Conservation (phyloP, 768 basidiomycete genomes). For the Boletus reticuloceps region DNA sequence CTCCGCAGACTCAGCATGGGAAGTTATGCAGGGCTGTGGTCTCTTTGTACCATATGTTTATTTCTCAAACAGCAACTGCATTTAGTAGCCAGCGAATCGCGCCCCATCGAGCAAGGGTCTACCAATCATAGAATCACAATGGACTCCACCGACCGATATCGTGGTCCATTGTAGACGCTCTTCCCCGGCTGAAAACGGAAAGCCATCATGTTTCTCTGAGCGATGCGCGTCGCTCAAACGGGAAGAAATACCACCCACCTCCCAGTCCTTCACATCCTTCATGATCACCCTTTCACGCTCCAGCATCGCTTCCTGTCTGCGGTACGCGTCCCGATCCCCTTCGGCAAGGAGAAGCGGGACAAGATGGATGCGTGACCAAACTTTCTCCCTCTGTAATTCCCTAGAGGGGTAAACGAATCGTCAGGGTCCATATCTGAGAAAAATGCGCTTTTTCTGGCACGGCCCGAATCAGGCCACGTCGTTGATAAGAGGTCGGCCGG, state of each 20-base stretch:
- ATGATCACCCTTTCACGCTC: conserved; percentile 87
- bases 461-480: conserved; percentile 36
- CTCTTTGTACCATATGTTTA: conserved; percentile 11
- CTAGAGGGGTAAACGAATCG: conserved; percentile 45
- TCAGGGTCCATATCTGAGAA: conserved; percentile 43
- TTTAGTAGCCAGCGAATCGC: conserved; percentile 11
- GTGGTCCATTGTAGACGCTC: conserved; percentile 79
- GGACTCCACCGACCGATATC: conserved; percentile 57
- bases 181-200: conserved; percentile 64
- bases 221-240: conserved; percentile 22
- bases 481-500: conserved; percentile 46
- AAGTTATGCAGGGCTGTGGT: conserved; percentile 18
- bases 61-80: conserved; percentile 2
- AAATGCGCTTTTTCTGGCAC: conserved; percentile 38
- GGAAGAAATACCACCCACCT: conserved; percentile 57
- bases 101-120: neutral
- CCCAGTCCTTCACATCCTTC: conserved; percentile 92
- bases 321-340: conserved; percentile 86
- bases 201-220: conserved; percentile 5
- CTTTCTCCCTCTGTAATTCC: conserved; percentile 89
- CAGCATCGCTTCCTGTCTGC: conserved; percentile 73
- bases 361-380: conserved; percentile 94
- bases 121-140: conserved; percentile 56
- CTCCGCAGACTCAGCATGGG: neutral
- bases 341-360: conserved; percentile 92